phyloP scores from a whole-genome alignment of 192 early-diverging fungal genomes.

The Umbelopsis vinacea region DNA sequence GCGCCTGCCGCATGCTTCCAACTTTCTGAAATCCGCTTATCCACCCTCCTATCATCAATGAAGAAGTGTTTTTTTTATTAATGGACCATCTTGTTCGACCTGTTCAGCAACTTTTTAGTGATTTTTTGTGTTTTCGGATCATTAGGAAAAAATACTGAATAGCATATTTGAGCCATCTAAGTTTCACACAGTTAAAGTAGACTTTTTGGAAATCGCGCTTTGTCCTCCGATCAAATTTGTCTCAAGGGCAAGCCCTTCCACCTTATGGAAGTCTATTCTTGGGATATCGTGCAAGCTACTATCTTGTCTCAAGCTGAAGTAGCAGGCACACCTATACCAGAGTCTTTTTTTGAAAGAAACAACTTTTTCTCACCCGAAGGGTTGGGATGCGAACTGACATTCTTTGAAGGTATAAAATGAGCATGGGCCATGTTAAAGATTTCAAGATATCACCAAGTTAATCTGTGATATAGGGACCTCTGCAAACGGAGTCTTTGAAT shows the following conservation, averaged over 20 bases:
- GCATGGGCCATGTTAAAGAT: neutral
- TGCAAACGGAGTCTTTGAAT: neutral
- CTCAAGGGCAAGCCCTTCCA: neutral
- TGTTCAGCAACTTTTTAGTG: too few species aligned
- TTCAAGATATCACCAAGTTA: neutral
- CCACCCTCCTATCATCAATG: too few species aligned
- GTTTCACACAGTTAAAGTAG: too few species aligned
- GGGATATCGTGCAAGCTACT: neutral
- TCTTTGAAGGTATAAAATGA: neutral
- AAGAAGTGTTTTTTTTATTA: too few species aligned
- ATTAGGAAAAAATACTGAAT: too few species aligned
- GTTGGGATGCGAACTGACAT: neutral
- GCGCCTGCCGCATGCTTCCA: too few species aligned
- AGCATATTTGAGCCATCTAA: too few species aligned
- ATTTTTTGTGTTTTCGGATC: too few species aligned
- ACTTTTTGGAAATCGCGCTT: too few species aligned
- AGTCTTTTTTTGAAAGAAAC: neutral
- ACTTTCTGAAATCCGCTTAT: too few species aligned
- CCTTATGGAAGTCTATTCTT: conserved; percentile 5
- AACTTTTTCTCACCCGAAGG: neutral
- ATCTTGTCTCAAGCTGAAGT: neutral
- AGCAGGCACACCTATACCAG: neutral
- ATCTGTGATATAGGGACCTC: neutral
- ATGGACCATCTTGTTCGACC: too few species aligned
- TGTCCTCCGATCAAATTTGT: neutral